A percentile compares a stretch with the other conserved stretches of the same genome.
Evolutionary conservation across 2,329 filamentous ascomycete species (phyloP).

Genomic region (Plectosphaerella plurivora): DNA sequence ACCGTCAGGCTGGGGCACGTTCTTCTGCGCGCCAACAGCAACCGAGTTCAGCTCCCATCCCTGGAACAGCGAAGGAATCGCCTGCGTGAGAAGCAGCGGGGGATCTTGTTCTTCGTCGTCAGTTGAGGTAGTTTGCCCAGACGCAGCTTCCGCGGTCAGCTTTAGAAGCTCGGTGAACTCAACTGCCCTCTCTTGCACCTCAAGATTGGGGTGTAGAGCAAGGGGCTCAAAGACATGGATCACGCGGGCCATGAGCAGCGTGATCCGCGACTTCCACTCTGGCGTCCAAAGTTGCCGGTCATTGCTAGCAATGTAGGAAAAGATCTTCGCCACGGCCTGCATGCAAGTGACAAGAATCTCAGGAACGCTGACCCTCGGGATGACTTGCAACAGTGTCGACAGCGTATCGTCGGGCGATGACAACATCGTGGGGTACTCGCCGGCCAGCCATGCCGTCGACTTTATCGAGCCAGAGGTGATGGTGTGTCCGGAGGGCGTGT

Average conservation of each 20-base stretch:
- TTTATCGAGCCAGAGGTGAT: conserved; percentile 64
- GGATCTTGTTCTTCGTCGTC: conserved; percentile 57
- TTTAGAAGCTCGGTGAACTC: conserved; percentile 89
- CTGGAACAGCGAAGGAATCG: conserved; percentile 80
- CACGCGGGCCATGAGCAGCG: conserved; percentile 75
- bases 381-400: conserved; percentile 65
- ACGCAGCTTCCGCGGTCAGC: conserved; percentile 75
- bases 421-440: conserved; percentile 78
- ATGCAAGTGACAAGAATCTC: conserved; percentile 73
- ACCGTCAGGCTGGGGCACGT: conserved; percentile 73
- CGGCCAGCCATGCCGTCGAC: conserved; percentile 78
- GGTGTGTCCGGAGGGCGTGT: conserved; percentile 49
- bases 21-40: conserved; percentile 73
- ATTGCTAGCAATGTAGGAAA: conserved; percentile 65
- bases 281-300: conserved; percentile 65
- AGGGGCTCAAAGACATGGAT: conserved; percentile 78
- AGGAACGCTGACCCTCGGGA: conserved; percentile 53
- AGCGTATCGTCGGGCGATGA: conserved; percentile 67
- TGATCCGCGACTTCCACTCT: conserved; percentile 68
- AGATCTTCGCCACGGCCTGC: conserved; percentile 82
- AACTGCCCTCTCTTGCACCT: conserved; percentile 91
- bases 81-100: conserved; percentile 82
- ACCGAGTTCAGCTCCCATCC: conserved; percentile 92
- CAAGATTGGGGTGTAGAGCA: conserved; percentile 76
- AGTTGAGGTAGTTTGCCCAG: conserved; percentile 57